phyloP scores from a whole-genome alignment of 2,329 filamentous ascomycete genomes.

The Colletotrichum echinochloae region DNA sequence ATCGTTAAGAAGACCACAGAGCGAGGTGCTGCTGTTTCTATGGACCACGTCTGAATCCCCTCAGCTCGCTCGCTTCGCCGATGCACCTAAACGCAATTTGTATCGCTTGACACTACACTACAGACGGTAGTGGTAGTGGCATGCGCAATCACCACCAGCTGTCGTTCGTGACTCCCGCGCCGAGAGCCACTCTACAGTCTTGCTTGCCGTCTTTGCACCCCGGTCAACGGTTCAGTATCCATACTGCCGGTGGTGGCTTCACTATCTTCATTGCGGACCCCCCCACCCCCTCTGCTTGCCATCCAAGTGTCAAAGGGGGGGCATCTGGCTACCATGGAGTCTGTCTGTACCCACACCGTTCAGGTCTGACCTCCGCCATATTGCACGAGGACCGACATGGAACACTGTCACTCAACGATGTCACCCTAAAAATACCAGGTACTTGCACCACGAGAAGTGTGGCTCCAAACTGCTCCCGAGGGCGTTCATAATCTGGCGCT shows the following conservation, averaged over 20 bases:
- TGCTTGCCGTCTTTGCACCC: neutral
- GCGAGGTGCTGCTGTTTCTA: constrained; percentile 17
- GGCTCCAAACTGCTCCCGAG: constrained; percentile 33
- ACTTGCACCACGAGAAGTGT: constrained; percentile 16
- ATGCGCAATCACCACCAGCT: constrained; percentile 29
- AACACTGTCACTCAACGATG: constrained; percentile 20
- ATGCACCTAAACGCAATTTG: constrained; percentile 23
- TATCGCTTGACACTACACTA: constrained; percentile 21
- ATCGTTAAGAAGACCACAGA: constrained; percentile 31
- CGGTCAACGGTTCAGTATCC: neutral
- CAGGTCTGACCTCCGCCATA: constrained; percentile 19
- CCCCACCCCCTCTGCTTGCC: constrained; percentile 3
- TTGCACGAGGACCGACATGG: constrained; percentile 13
- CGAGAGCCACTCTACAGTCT: neutral
- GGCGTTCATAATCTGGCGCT: constrained; percentile 5
- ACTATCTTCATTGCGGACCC: neutral
- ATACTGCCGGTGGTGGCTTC: neutral
- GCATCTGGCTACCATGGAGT: constrained; percentile 23
- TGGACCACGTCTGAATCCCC: constrained; percentile 33
- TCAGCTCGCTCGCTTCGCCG: constrained; percentile 27
- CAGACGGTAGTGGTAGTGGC: constrained; percentile 34
- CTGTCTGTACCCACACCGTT: constrained; percentile 29
- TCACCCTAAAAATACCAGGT: constrained; percentile 37
- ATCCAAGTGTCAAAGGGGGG: constrained; percentile 14
- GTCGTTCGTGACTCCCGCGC: constrained; percentile 27